phyloP scores from a whole-genome alignment of 306 rosid species.

The Cicer bijugum region DNA sequence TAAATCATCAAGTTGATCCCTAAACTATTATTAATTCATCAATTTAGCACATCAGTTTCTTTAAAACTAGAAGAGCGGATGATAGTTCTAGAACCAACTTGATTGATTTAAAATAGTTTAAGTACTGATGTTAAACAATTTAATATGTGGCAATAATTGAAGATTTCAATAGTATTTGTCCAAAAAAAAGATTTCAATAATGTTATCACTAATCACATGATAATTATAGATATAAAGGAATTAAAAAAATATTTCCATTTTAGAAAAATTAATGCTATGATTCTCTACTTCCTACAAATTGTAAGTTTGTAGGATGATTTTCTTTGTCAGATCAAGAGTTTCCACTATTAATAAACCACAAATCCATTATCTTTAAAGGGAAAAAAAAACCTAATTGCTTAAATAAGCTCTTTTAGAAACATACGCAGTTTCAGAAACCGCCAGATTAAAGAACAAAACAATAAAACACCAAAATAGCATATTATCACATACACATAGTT shows the following conservation, averaged over 20 bases:
- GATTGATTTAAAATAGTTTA: too few relatives aligned
- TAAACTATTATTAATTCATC: too few relatives aligned
- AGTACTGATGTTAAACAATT: neutral
- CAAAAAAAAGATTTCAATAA: neutral
- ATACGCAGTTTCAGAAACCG: neutral
- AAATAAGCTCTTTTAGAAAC: slow-evolving; percentile 5
- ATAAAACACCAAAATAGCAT: neutral
- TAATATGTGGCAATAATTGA: neutral
- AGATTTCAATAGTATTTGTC: neutral
- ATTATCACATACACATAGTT: neutral
- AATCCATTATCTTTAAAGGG: neutral
- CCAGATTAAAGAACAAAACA: neutral
- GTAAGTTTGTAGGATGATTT: neutral
- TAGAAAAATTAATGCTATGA: neutral
- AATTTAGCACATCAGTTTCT: too few relatives aligned
- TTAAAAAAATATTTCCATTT: neutral
- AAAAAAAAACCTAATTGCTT: neutral
- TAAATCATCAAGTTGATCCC: too few relatives aligned
- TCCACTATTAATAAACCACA: neutral
- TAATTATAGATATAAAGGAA: neutral
- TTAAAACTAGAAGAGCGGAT: too few relatives aligned
- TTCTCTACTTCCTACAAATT: slow-evolving; percentile 7
- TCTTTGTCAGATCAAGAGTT: neutral
- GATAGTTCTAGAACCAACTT: too few relatives aligned
- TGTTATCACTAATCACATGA: neutral